A percentile compares a stretch with the other conserved stretches of the same genome.
Evolutionary conservation across 768 basidiomycete genomes (phyloP).

Genomic region (Candolleomyces eurysporus): DNA sequence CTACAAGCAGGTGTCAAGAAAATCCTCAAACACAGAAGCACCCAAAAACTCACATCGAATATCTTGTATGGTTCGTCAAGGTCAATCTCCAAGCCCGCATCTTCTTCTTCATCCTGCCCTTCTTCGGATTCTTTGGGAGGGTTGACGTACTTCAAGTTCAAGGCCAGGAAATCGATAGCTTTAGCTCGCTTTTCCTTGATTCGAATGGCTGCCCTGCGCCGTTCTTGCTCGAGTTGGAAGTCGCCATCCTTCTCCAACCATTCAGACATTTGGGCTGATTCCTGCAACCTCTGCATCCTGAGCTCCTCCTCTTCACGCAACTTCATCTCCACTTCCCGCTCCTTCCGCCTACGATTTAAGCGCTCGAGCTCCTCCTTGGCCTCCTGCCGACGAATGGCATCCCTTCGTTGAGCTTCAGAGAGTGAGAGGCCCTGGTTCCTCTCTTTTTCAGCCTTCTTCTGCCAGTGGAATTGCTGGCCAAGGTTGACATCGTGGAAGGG

Average conservation of each 20-base stretch:
- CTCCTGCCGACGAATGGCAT: conserved; percentile 79
- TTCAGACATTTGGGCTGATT: conserved; percentile 96
- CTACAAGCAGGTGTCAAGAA: conserved; percentile 36
- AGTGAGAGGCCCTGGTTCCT: conserved; percentile 79
- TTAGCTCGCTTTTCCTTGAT: conserved; percentile 96
- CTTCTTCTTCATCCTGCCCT: conserved; percentile 56
- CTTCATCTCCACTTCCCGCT: conserved; percentile 86
- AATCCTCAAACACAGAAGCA: not conserved
- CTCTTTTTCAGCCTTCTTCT: conserved; percentile 98
- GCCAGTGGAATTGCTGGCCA: conserved; percentile 96
- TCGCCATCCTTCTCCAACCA: conserved; percentile 98
- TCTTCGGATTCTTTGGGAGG: conserved; percentile 66
- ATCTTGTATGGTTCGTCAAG: conserved; percentile 98
- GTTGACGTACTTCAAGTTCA: conserved; percentile 92
- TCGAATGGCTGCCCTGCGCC: conserved; percentile 86
- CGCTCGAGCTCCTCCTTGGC: conserved; percentile 95
- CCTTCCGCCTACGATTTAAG: conserved; percentile 85
- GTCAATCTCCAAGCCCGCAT: conserved; percentile 93
- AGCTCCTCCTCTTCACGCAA: conserved; percentile 92
- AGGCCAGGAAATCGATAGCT: conserved; percentile 95
- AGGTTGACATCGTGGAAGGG: conserved; percentile 98
- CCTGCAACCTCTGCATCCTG: conserved; percentile 83
- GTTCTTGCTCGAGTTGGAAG: conserved; percentile 95
- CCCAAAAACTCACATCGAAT: conserved; percentile 67
- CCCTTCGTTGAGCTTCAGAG: conserved; percentile 76